A percentile compares a stretch with the other conserved stretches of the same genome.
These are phyloP conservation scores for Ascocoryne sarcoides DNA, from an alignment of 2,329 filamentous ascomycete genomes.

Conservation along the genomic window DNA sequence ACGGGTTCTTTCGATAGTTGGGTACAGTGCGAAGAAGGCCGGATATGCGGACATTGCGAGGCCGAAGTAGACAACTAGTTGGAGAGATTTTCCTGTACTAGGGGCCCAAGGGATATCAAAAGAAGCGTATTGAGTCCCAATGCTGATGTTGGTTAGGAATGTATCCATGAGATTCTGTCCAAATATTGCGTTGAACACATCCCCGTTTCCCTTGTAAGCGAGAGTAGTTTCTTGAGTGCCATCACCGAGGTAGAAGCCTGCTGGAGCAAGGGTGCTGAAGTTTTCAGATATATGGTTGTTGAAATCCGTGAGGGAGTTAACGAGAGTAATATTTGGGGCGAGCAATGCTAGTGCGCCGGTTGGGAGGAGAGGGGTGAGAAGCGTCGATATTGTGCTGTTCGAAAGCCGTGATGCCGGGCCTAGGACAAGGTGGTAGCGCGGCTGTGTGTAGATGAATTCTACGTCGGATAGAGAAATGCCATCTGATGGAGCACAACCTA, in stretches of 20 bases:
- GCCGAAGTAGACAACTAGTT: slow-evolving; percentile 74
- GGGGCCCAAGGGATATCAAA: slow-evolving; percentile 70
- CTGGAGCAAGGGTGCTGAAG: slow-evolving; percentile 62
- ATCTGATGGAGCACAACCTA: slow-evolving; percentile 43
- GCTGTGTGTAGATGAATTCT: slow-evolving; percentile 17
- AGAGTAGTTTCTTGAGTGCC: slow-evolving; percentile 51
- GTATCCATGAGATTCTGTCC: slow-evolving; percentile 58
- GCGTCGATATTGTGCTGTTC: slow-evolving; percentile 12
- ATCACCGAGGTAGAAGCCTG: slow-evolving; percentile 71
- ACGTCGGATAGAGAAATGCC: slow-evolving; percentile 34
- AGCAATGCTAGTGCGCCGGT: not conserved
- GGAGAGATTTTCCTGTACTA: slow-evolving; percentile 61
- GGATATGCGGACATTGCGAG: slow-evolving; percentile 72
- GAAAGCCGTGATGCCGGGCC: slow-evolving; percentile 38
- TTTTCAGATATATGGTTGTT: slow-evolving; percentile 52
- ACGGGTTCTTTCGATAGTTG: slow-evolving; percentile 70
- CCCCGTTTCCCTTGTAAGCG: slow-evolving; percentile 59
- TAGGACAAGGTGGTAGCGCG: slow-evolving; percentile 27
- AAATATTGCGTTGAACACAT: slow-evolving; percentile 46
- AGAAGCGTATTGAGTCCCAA: slow-evolving; percentile 61
- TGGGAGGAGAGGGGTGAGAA: slow-evolving; percentile 18
- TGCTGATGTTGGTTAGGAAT: slow-evolving; percentile 58
- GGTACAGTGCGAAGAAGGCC: slow-evolving; percentile 81
- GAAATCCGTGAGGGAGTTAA: slow-evolving; percentile 61
- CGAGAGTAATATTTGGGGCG: slow-evolving; percentile 20